Evolutionary conservation across 352 stramenopile species (phyloP).

Genomic region (Phytophthora idaei): DNA sequence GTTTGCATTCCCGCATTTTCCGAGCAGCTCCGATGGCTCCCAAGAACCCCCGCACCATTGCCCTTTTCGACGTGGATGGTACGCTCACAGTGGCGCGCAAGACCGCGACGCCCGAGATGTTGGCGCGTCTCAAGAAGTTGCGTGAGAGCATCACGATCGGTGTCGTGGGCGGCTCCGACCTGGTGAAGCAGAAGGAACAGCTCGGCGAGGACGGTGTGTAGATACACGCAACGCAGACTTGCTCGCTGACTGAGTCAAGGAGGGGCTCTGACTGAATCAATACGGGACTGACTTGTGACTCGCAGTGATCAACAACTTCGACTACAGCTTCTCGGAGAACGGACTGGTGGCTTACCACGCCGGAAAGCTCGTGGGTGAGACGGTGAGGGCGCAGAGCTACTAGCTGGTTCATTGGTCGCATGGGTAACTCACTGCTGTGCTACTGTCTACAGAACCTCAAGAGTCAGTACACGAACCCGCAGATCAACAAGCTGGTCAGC

Average conservation of each 20-base stretch:
- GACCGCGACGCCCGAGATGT: conserved; percentile 92
- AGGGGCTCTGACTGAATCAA: too few species aligned
- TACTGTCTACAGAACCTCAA: conserved; percentile 85
- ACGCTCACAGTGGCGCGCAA: conserved; percentile 96
- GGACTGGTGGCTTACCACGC: conserved; percentile 98
- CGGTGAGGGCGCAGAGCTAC: conserved; percentile 40
- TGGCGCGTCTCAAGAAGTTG: conserved; percentile 93
- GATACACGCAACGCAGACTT: background rate
- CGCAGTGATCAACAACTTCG: conserved; percentile 93
- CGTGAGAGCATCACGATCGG: conserved; percentile 95
- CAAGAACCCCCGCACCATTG: conserved; percentile 94
- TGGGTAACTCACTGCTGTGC: background rate
- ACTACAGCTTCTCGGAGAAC: conserved; percentile 99
- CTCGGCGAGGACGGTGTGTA: conserved; percentile 92
- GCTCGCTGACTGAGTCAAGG: background rate
- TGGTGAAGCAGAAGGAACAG: conserved; percentile 99
- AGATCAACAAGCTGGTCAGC: conserved; percentile 98
- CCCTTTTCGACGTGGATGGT: conserved; percentile 99
- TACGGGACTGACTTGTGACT: background rate
- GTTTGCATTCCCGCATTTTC: conserved; percentile 12
- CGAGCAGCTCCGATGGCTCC: conserved; percentile 31
- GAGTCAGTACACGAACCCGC: conserved; percentile 95
- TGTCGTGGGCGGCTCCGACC: conserved; percentile 98
- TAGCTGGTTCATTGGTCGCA: background rate
- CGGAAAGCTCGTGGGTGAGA: conserved; percentile 90